phyloP scores from a whole-genome alignment of 306 rosid genomes.

The Hippophae gyantsensis region DNA sequence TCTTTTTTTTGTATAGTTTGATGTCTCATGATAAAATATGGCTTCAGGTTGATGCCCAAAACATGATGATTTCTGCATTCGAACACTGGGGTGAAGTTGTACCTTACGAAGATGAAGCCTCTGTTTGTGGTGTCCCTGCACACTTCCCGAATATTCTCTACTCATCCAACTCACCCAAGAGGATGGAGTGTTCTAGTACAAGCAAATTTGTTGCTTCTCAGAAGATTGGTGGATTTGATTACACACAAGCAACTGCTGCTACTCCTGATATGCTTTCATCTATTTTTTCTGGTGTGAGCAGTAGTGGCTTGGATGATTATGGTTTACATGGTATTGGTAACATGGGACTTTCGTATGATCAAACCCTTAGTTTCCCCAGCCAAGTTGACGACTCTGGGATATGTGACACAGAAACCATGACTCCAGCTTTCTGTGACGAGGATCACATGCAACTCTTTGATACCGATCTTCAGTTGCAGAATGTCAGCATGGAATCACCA shows the following conservation, averaged over 20 bases:
- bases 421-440: slow-evolving; percentile 49
- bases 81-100: slow-evolving; percentile 43
- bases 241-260: slow-evolving; percentile 45
- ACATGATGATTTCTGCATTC: slow-evolving; percentile 50
- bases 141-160: slow-evolving; percentile 29
- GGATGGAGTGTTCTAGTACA: slow-evolving; percentile 44
- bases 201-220: slow-evolving; percentile 54
- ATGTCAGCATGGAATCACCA: slow-evolving; percentile 30
- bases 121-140: slow-evolving; percentile 41
- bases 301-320: slow-evolving; percentile 63
- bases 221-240: slow-evolving; percentile 47
- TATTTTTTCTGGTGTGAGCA: slow-evolving; percentile 50
- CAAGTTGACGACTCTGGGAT: slow-evolving; percentile 53
- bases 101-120: slow-evolving; percentile 53
- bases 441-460: slow-evolving; percentile 64
- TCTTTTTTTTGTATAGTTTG: slow-evolving; percentile 12
- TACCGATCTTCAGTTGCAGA: slow-evolving; percentile 44
- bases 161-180: slow-evolving; percentile 46
- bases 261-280: slow-evolving; percentile 77
- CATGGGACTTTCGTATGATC: slow-evolving; percentile 57
- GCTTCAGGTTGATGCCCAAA: slow-evolving; percentile 63
- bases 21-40: slow-evolving; percentile 17
- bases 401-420: slow-evolving; percentile 51
- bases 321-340: slow-evolving; percentile 44
- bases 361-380: slow-evolving; percentile 40